Percentiles rank a stretch among this genome's conserved stretches.
These are phyloP conservation scores for Magnusiomyces suaveolens DNA, from an alignment of 1,139 yeast species.

Conservation along the genomic window DNA sequence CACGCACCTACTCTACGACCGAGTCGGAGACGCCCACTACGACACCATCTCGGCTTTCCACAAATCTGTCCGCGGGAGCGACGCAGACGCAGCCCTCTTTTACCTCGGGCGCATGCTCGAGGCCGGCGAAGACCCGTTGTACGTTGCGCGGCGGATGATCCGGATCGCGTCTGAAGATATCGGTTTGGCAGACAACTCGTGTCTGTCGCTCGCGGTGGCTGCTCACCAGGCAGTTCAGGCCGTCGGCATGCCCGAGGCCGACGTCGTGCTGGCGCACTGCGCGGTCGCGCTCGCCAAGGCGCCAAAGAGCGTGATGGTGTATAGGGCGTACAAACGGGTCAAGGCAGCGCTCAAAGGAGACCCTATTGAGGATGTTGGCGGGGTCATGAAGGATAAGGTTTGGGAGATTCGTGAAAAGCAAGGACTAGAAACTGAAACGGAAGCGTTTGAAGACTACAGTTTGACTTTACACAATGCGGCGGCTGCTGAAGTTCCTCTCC, in stretches of 20 bases:
- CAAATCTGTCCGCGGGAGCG: conserved; percentile 78
- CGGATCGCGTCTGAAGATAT: conserved; percentile 88
- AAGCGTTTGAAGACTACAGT: background rate
- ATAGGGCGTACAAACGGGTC: conserved; percentile 64
- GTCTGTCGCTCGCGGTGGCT: conserved; percentile 79
- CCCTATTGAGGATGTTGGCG: conserved; percentile 29
- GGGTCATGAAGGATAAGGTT: background rate
- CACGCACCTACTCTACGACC: conserved; percentile 65
- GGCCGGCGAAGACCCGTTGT: conserved; percentile 91
- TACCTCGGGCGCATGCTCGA: conserved; percentile 78
- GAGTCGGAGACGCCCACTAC: conserved; percentile 85
- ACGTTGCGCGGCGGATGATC: conserved; percentile 85
- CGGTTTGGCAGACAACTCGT: conserved; percentile 71
- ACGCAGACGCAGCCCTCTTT: conserved; percentile 81
- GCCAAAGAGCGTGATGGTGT: conserved; percentile 74
- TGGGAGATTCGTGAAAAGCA: background rate
- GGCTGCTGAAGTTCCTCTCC: conserved; percentile 41
- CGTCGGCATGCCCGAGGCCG: conserved; percentile 96
- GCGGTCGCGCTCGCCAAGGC: conserved; percentile 82
- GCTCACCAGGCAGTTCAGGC: conserved; percentile 81
- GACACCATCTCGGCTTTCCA: conserved; percentile 93
- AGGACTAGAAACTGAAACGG: background rate
- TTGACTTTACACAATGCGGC: conserved; percentile 34
- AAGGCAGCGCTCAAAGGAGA: conserved; percentile 48
- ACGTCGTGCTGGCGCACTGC: conserved; percentile 81